Conservation (phyloP, 176 grass and related monocot genomes). For the Calamus simplicifolius region DNA sequence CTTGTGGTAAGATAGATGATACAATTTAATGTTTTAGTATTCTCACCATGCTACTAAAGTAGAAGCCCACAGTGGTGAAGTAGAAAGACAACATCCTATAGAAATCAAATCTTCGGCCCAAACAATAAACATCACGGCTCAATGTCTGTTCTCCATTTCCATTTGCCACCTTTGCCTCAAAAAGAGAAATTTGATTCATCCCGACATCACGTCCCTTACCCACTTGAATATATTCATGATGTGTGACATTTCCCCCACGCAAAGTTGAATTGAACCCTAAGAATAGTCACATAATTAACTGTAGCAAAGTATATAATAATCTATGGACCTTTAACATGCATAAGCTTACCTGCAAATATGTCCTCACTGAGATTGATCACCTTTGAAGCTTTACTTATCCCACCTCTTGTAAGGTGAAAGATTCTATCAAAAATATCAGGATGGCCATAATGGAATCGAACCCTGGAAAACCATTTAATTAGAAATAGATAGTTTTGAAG, state of each 20-base stretch:
- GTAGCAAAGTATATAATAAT: constrained; percentile 3
- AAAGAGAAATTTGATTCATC: constrained; percentile 96
- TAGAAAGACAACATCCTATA: constrained; percentile 95
- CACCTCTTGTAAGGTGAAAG: constrained; percentile 94
- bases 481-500: too few species aligned
- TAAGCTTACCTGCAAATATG: constrained; percentile 75
- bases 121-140: constrained; percentile 87
- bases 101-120: constrained; percentile 94
- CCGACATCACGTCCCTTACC: constrained; percentile 96
- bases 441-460: constrained; percentile 97
- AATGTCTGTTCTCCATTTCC: constrained; percentile 98
- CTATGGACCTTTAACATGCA: constrained; percentile 9
- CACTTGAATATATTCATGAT: constrained; percentile 99
- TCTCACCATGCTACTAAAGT: constrained; percentile 98
- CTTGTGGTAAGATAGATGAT: not conserved
- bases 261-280: constrained; percentile 93
- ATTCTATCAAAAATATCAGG: constrained; percentile 99
- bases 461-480: constrained; percentile 29
- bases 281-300: constrained; percentile 22
- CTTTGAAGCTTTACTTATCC: constrained; percentile 96
- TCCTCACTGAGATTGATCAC: constrained; percentile 98
- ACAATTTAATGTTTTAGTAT: not conserved
- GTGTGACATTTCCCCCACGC: constrained; percentile 79
- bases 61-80: constrained; percentile 90
- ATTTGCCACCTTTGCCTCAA: constrained; percentile 90